Conservation (phyloP, 257 asterid genomes). For the Coffea eugenioides region DNA sequence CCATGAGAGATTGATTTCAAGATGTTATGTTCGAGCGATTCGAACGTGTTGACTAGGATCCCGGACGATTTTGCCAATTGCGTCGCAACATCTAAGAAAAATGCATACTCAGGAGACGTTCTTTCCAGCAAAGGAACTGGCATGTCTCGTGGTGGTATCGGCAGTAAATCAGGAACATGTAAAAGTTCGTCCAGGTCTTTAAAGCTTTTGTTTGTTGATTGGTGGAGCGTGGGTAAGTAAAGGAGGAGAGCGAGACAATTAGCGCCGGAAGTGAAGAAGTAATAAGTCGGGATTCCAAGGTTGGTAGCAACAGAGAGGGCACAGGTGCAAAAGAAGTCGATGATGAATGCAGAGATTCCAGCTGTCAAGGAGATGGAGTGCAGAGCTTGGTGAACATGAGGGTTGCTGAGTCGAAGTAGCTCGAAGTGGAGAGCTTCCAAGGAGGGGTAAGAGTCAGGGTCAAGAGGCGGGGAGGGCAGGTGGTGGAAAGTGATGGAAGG, state of each 20-base stretch:
- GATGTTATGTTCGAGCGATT: constrained; percentile 30
- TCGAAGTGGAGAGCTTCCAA: constrained; percentile 44
- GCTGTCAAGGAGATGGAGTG: constrained; percentile 22
- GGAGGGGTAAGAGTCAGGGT: constrained; percentile 34
- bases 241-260: constrained; percentile 24
- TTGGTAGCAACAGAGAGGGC: constrained; percentile 30
- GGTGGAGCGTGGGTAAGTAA: constrained; percentile 33
- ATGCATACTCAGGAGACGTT: constrained; percentile 18
- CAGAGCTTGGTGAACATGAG: constrained; percentile 48
- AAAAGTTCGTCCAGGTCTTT: constrained; percentile 39
- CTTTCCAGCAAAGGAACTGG: constrained; percentile 34
- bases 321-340: constrained; percentile 57
- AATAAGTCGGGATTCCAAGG: constrained; percentile 41
- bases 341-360: constrained; percentile 38
- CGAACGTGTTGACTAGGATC: constrained; percentile 48
- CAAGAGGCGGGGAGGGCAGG: constrained; percentile 36
- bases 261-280: constrained; percentile 52
- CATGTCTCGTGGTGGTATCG: constrained; percentile 45
- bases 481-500: constrained; percentile 65
- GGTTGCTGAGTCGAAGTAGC: constrained; percentile 35
- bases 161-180: constrained; percentile 44
- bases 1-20: constrained; percentile 41
- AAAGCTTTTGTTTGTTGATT: constrained; percentile 27
- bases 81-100: constrained; percentile 20
- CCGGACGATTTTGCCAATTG: constrained; percentile 30